phyloP scores from a whole-genome alignment of 2,329 filamentous ascomycete genomes.

The Hawksworthiomyces lignivorus region DNA sequence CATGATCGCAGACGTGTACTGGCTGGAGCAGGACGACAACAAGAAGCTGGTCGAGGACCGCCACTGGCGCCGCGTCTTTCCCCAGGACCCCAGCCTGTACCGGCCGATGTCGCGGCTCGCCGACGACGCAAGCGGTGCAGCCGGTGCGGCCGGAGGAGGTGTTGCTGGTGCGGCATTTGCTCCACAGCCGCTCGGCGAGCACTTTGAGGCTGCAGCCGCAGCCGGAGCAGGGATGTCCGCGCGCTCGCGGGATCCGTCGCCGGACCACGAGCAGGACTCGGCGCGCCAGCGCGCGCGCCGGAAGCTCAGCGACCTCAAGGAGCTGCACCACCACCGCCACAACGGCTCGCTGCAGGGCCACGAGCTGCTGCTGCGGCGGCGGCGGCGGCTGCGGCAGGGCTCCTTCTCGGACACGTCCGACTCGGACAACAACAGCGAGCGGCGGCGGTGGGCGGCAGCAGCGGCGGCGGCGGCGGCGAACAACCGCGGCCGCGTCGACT shows the following conservation, averaged over 20 bases:
- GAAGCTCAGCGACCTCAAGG: constrained; percentile 50
- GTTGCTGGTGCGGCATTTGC: no score
- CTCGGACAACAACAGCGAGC: constrained; percentile 47
- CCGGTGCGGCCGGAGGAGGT: no score
- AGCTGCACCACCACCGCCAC: constrained; percentile 49
- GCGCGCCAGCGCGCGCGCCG: constrained; percentile 52
- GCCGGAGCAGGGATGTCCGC: no score
- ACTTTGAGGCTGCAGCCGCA: no score
- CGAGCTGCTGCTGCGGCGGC: constrained; percentile 44
- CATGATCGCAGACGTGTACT: constrained; percentile 81
- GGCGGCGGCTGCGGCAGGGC: constrained; percentile 41
- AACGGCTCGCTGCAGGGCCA: constrained; percentile 36
- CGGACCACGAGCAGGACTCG: constrained; percentile 28
- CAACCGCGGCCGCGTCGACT: constrained; percentile 28
- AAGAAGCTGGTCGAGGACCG: constrained; percentile 76
- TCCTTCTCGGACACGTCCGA: constrained; percentile 56
- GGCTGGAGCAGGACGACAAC: constrained; percentile 77
- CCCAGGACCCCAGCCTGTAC: constrained; percentile 26
- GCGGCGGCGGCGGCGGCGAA: no score
- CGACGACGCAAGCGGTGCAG: no score
- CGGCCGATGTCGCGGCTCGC: constrained; percentile 22
- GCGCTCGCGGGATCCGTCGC: no score
- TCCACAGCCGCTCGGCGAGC: no score
- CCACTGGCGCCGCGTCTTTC: constrained; percentile 66
- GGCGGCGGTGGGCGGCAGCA: no score